These are phyloP conservation scores for Mucor velutinosus DNA, from an alignment of 371 early-diverging fungal species.

Conservation along the genomic window DNA sequence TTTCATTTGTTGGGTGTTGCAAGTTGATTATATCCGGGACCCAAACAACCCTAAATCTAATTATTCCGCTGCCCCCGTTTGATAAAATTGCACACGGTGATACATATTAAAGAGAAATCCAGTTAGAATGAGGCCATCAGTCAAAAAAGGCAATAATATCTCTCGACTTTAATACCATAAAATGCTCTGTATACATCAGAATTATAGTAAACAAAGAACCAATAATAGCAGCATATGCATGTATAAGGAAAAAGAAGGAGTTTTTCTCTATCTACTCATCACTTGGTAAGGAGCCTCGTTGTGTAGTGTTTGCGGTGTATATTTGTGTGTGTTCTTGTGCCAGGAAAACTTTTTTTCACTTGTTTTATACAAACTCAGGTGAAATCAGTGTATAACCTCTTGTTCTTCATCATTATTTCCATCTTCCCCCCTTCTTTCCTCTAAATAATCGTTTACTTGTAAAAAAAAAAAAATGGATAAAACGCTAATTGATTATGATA, in stretches of 20 bases:
- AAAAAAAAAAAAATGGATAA: constrained; percentile 35
- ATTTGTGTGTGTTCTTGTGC: background rate
- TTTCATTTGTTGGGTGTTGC: background rate
- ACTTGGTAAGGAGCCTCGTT: background rate
- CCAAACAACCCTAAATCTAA: background rate
- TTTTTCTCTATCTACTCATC: background rate
- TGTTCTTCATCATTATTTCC: background rate
- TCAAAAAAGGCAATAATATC: constrained; percentile 2
- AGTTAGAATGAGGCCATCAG: background rate
- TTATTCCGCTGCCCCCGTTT: background rate
- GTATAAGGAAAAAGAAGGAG: constrained; percentile 5
- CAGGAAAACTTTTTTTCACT: constrained; percentile 1
- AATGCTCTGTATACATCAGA: background rate
- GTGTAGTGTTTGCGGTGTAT: background rate
- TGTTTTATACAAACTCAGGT: background rate
- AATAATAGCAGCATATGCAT: constrained; percentile 1
- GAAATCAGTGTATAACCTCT: background rate
- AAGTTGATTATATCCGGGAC: background rate
- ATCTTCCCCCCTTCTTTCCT: constrained; percentile 1
- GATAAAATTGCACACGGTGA: background rate
- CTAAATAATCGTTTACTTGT: background rate
- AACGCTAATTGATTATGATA: constrained; percentile 49
- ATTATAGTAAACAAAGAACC: background rate
- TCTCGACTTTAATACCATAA: background rate
- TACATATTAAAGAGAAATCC: background rate